Evolutionary conservation across 106 monocot genomes (phyloP).

Genomic region (Dioscorea alata): DNA sequence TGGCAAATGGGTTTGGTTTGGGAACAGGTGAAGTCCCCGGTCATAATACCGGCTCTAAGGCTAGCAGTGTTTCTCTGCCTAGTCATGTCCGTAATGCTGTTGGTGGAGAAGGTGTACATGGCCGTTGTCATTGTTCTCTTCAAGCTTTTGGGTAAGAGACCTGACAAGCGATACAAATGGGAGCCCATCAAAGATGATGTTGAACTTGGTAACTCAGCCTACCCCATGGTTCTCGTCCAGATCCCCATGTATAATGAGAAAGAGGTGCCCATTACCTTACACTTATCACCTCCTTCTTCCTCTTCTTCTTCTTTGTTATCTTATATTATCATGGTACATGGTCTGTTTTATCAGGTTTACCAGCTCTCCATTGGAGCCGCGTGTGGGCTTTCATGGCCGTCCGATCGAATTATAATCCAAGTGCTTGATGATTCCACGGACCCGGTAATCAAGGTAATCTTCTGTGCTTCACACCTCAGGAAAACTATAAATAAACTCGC

Average conservation of each 20-base stretch:
- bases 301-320: background rate
- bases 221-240: conserved; percentile 55
- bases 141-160: conserved; percentile 26
- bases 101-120: conserved; percentile 40
- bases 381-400: conserved; percentile 51
- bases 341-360: conserved; percentile 23
- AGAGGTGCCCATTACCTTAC: conserved; percentile 15
- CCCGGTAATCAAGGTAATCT: conserved; percentile 34
- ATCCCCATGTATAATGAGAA: conserved; percentile 55
- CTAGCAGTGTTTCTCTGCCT: conserved; percentile 25
- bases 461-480: too few species aligned
- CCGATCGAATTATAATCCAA: conserved; percentile 44
- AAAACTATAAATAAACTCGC: too few species aligned
- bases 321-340: background rate
- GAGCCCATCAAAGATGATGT: conserved; percentile 38
- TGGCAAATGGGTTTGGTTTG: conserved; percentile 24
- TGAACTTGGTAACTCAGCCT: conserved; percentile 31
- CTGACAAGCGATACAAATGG: conserved; percentile 38
- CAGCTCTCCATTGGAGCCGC: conserved; percentile 50
- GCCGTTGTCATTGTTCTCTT: conserved; percentile 23
- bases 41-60: conserved; percentile 32
- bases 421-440: conserved; percentile 59
- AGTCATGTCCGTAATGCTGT: conserved; percentile 35
- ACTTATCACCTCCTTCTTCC: background rate
- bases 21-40: conserved; percentile 25